phyloP scores from a whole-genome alignment of 495 filamentous ascomycete species.

The Hypoxylon lenormandii region DNA sequence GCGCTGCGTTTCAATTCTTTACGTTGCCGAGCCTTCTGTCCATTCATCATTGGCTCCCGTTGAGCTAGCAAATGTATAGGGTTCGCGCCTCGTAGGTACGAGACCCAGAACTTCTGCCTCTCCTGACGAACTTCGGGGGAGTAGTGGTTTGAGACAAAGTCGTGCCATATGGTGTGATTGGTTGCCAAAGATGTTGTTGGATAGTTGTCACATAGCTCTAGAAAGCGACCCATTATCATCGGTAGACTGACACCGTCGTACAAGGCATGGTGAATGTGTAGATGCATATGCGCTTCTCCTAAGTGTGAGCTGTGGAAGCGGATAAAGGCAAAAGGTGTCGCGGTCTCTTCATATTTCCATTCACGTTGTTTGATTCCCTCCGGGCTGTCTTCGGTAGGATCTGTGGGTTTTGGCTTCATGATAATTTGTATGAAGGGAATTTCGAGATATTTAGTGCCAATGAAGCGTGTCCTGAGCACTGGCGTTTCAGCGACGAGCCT shows the following conservation, averaged over 20 bases:
- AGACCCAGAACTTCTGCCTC: slow-evolving; percentile 65
- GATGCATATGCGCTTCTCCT: slow-evolving; percentile 46
- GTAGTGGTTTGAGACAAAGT: slow-evolving; percentile 27
- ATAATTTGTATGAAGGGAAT: slow-evolving; percentile 68
- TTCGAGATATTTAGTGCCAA: slow-evolving; percentile 57
- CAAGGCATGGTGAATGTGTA: slow-evolving; percentile 78
- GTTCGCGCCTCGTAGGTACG: slow-evolving; percentile 58
- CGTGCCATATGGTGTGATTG: slow-evolving; percentile 36
- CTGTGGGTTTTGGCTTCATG: slow-evolving; percentile 39
- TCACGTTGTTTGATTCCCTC: slow-evolving; percentile 15
- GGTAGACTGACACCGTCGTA: slow-evolving; percentile 80
- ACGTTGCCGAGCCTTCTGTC: slow-evolving; percentile 11
- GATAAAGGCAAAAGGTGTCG: slow-evolving; percentile 35
- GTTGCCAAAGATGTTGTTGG: not conserved
- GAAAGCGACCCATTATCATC: slow-evolving; percentile 57
- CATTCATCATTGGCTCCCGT: not conserved
- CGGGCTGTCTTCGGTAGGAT: slow-evolving; percentile 20
- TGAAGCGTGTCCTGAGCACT: slow-evolving; percentile 73
- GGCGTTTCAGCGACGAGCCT: slow-evolving; percentile 63
- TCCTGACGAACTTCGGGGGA: slow-evolving; percentile 26
- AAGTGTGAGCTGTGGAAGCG: slow-evolving; percentile 5
- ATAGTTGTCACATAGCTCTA: slow-evolving; percentile 32
- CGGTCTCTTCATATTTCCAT: slow-evolving; percentile 28
- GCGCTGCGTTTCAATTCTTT: slow-evolving; percentile 32
- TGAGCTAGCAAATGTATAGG: not conserved